Evolutionary conservation across 2,329 filamentous ascomycete genomes (phyloP), one percentile per base, ranked within the genome.

Genomic region (Metarhizium humberi): DNA sequence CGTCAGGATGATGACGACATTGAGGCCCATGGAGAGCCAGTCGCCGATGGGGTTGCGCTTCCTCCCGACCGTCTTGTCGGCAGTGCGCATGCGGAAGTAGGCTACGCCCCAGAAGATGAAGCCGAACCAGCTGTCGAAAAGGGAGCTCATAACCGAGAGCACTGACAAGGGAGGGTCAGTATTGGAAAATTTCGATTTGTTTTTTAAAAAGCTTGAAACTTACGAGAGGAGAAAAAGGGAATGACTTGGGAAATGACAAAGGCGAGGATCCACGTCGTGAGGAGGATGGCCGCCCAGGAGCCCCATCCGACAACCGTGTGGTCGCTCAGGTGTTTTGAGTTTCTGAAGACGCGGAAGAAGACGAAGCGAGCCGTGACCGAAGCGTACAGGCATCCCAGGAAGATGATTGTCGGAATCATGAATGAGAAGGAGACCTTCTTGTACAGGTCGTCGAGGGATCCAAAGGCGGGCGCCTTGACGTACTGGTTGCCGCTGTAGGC

Each of bases 31-130:
- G 47, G 81, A 79, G 7, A 80, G 64, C 57, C 72, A 71, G 40
- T 80, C 79, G 1, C 77, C 71, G 38, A 84, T 30, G 6, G 58
- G 63, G 50, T 79, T 82, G 38, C 80, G 74, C 1, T 72, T 73
- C 59, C 75, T 78, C 52, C 79, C 76, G 36, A 80, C 76, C 1
- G 75, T 71, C 2, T 77, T 66, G 6, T 89, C 86, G 1, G 80
- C 86, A 20, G 73, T 74, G 50, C 87, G 79, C 87, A 92, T 89
- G 55, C 87, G 81, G 65, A 91, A 80, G 66, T 90, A 92, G 0
- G 88, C 88, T 1, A 90, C 80, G 13, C 87, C 88, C 88, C 88
- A 96, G 76, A 96, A 96, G 66, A 96, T 95, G 76, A 96, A 96
- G 29, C 92, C 92, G 64, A 92, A 92, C 78, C 91, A 92, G 54